These are phyloP conservation scores for Aspergillus terreus DNA, from an alignment of 2,329 filamentous ascomycete species.

Conservation along the genomic window DNA sequence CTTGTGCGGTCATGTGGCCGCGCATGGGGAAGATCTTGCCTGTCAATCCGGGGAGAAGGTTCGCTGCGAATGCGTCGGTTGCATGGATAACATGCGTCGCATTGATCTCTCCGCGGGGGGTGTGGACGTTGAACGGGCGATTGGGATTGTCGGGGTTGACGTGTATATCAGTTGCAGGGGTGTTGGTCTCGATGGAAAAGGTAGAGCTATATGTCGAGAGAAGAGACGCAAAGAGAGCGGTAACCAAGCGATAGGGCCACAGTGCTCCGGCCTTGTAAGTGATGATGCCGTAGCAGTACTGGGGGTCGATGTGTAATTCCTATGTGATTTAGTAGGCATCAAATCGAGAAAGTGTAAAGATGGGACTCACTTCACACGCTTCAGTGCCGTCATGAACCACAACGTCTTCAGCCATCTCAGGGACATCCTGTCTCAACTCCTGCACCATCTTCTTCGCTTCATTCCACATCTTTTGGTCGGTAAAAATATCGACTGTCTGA, in stretches of 20 bases:
- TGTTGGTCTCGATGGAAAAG: slow-evolving; percentile 21
- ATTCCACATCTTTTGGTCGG: slow-evolving; percentile 9
- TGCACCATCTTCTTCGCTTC: slow-evolving; percentile 8
- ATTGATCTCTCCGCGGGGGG: slow-evolving; percentile 40
- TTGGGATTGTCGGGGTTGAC: neutral
- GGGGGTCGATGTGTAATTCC: neutral
- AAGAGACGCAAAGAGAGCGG: slow-evolving; percentile 14
- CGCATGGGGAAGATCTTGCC: slow-evolving; percentile 49
- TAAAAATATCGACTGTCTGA: slow-evolving; percentile 12
- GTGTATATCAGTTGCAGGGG: slow-evolving; percentile 10
- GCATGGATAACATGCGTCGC: slow-evolving; percentile 48
- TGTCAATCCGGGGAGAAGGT: slow-evolving; percentile 42
- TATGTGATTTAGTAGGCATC: no score
- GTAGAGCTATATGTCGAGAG: slow-evolving; percentile 6
- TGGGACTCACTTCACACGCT: slow-evolving; percentile 16
- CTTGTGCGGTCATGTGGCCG: slow-evolving; percentile 49
- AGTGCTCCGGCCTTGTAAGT: slow-evolving; percentile 16
- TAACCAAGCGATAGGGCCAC: slow-evolving; percentile 27
- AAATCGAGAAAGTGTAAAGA: neutral
- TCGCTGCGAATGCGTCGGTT: slow-evolving; percentile 53
- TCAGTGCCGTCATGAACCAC: slow-evolving; percentile 5
- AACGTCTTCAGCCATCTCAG: slow-evolving; percentile 5
- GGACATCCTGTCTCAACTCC: slow-evolving; percentile 6
- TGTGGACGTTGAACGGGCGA: slow-evolving; percentile 19
- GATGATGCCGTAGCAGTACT: slow-evolving; percentile 14